Evolutionary conservation across 306 rosid genomes (phyloP), one percentile per base, ranked within the genome.

Genomic region (Rosa lucieae): DNA sequence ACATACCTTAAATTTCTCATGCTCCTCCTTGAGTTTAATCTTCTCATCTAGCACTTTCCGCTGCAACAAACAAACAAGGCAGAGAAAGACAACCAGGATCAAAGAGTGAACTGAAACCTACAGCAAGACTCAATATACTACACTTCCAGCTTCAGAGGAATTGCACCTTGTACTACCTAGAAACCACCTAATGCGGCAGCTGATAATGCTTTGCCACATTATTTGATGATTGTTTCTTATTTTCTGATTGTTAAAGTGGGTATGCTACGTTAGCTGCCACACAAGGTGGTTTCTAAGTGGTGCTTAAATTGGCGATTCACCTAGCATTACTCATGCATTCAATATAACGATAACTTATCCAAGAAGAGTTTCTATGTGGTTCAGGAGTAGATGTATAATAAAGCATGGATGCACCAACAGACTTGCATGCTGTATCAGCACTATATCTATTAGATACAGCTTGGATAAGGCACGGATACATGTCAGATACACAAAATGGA

Each of bases 21-120:
- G 90, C 84, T 92, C 98, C 87, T 92, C 92, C 89, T 92, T 89
- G 73, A 74, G 82, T 86, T 89, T 94, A 82, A 94, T 91, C 80
- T 92, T 89, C 11, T 94, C 97, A 88, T 94, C 97, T 86, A 94
- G 79, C 65, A 83, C 92, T 91, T 92, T 89, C 81, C 93, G 81
- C 97, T 94, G 61, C 86, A 94, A 77, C 82, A 81, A 79, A 81
- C 52, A 76, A 78, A 81, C 29, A 20, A 40, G 70, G 73, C 18
- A 49, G 6, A 10, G 12, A 52, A 49, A 26, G 35, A 48, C 14
- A 5, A 40, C 49, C 72, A 65, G 5, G 42, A 62, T 62, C 39
- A 61, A 61, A 61, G 17, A 61, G 39, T 61, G 67, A 61, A 61
- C 39, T 61, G 67, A 61, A 61, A 0, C 39, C 17, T 23, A 59